Conservation (phyloP, 441 rosid genomes). For the Eutrema salsugineum region DNA sequence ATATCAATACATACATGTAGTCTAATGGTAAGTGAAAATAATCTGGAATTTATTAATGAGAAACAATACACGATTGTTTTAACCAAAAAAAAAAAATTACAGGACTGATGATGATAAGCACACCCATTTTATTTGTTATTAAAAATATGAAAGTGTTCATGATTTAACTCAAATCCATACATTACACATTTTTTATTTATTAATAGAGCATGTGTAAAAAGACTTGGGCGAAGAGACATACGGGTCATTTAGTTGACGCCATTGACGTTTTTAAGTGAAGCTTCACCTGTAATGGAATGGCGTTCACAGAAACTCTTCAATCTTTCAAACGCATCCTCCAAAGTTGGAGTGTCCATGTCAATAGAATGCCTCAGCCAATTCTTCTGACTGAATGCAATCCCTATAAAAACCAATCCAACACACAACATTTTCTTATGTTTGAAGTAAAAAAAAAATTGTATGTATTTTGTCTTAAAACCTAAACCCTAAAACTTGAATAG, state of each 20-base stretch:
- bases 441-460: not conserved
- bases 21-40: not conserved
- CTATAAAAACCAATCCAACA: constrained; percentile 7
- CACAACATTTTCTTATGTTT: not conserved
- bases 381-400: constrained; percentile 25
- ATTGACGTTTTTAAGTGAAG: not conserved
- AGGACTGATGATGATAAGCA: not conserved
- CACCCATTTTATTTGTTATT: not conserved
- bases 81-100: too few relatives aligned
- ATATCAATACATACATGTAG: not conserved
- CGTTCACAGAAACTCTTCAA: constrained; percentile 22
- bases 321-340: constrained; percentile 30
- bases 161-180: not conserved
- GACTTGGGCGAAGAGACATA: not conserved
- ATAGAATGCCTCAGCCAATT: constrained; percentile 33
- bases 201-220: not conserved
- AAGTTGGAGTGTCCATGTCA: constrained; percentile 10
- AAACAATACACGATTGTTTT: too few relatives aligned
- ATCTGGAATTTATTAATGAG: not conserved
- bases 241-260: constrained; percentile 5
- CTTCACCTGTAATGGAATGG: not conserved
- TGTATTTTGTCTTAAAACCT: not conserved
- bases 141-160: not conserved
- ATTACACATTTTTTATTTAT: not conserved
- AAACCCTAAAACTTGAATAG: not conserved